Percentiles rank a stretch among this genome's conserved stretches.
phyloP scores from a whole-genome alignment of 2,329 filamentous ascomycete genomes.

The Diaporthe nobilis region DNA sequence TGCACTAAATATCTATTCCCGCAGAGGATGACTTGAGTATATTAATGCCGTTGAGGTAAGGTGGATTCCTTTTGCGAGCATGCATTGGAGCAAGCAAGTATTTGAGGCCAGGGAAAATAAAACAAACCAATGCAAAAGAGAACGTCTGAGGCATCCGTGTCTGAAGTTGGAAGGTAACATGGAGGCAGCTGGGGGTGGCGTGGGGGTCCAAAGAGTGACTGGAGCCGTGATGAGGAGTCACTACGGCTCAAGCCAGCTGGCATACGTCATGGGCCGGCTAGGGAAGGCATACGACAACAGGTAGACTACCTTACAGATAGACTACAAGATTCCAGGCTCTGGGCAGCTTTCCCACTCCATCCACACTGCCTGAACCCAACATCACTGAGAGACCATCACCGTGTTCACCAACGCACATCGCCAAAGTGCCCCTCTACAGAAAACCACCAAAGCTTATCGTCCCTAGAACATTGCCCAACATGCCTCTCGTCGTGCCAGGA shows the following conservation, averaged over 20 bases:
- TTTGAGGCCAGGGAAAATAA: no score
- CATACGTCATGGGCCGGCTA: slow-evolving; percentile 38
- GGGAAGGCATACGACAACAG: neutral
- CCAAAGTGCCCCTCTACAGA: slow-evolving; percentile 19
- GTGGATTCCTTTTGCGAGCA: neutral
- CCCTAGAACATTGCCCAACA: slow-evolving; percentile 53
- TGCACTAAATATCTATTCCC: neutral
- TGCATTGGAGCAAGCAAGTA: no score
- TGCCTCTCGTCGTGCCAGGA: slow-evolving; percentile 77
- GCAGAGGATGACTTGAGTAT: neutral
- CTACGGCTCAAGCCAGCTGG: neutral
- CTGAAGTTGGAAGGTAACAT: neutral
- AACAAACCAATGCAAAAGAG: neutral
- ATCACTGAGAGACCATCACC: neutral
- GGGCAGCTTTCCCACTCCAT: neutral
- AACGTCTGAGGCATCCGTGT: neutral
- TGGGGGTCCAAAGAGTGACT: neutral
- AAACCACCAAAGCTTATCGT: slow-evolving; percentile 11
- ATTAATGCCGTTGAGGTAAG: no score
- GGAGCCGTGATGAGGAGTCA: neutral
- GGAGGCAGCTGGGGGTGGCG: neutral
- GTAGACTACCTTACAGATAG: neutral
- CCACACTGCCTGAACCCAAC: neutral
- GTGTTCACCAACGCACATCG: neutral
- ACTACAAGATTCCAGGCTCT: neutral